Evolutionary conservation across 2,329 filamentous ascomycete genomes (phyloP).

Genomic region (Sporothrix euskadiensis): DNA sequence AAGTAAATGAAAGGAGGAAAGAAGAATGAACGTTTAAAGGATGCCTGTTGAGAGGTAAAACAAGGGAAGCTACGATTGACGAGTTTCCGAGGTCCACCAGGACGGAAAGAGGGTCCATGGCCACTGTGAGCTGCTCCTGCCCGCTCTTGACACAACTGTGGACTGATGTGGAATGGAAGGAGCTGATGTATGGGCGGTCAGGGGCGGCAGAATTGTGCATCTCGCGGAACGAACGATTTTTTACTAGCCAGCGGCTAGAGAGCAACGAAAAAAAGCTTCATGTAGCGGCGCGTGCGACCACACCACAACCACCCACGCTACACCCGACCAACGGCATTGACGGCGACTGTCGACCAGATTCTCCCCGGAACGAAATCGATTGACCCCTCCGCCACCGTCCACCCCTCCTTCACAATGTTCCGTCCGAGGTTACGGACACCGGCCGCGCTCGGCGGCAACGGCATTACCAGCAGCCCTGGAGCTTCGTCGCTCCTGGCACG

Average conservation of each 20-base stretch:
- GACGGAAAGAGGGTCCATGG: neutral
- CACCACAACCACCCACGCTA: slow-evolving; percentile 2
- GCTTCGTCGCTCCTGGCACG: slow-evolving; percentile 36
- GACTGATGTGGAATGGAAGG: neutral
- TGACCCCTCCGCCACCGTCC: neutral
- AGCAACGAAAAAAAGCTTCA: slow-evolving; percentile 17
- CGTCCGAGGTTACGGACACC: slow-evolving; percentile 57
- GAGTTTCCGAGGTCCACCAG: slow-evolving; percentile 1
- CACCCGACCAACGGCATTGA: neutral
- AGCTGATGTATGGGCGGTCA: slow-evolving; percentile 22
- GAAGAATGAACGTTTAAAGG: neutral
- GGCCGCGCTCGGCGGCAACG: slow-evolving; percentile 41
- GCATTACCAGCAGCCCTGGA: slow-evolving; percentile 25
- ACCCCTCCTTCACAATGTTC: slow-evolving; percentile 45
- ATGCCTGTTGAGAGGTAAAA: neutral
- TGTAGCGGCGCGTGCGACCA: neutral
- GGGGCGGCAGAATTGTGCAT: slow-evolving; percentile 19
- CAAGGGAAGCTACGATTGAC: neutral
- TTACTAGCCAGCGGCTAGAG: slow-evolving; percentile 11
- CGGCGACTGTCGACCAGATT: neutral
- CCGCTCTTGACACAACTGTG: neutral
- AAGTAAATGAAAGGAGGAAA: neutral
- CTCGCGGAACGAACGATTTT: slow-evolving; percentile 5
- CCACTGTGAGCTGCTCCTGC: neutral
- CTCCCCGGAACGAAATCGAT: neutral